phyloP scores from a whole-genome alignment of 2,329 filamentous ascomycete genomes.

The Fusarium foetens region DNA sequence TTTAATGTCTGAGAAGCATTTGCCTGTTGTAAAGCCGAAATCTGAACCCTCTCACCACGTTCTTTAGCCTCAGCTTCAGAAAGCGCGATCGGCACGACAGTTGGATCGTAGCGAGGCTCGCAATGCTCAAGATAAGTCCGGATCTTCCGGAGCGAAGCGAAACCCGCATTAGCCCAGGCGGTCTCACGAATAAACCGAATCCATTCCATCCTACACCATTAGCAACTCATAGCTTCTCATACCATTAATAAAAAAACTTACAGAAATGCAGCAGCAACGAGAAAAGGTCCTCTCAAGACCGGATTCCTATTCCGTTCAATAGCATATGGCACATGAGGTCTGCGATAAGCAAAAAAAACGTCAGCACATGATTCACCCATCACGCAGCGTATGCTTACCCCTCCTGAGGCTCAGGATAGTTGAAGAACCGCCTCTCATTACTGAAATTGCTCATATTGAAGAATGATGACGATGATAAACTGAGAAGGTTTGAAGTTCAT shows the following conservation, averaged over 20 bases:
- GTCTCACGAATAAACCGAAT: constrained; percentile 38
- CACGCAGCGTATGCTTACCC: constrained; percentile 14
- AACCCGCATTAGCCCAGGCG: constrained; percentile 71
- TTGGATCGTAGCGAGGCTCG: constrained; percentile 59
- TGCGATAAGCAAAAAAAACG: constrained; percentile 8
- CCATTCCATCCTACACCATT: constrained; percentile 39
- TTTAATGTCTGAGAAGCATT: constrained; percentile 51
- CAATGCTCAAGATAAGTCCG: constrained; percentile 62
- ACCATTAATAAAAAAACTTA: background rate
- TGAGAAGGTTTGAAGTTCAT: background rate
- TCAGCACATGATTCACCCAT: constrained; percentile 14
- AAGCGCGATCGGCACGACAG: constrained; percentile 54
- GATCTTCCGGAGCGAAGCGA: constrained; percentile 65
- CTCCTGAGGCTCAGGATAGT: constrained; percentile 34
- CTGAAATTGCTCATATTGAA: constrained; percentile 8
- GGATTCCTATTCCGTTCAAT: constrained; percentile 33
- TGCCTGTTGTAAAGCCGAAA: background rate
- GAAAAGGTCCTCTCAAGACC: constrained; percentile 24
- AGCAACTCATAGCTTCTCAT: background rate
- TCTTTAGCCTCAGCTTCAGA: constrained; percentile 56
- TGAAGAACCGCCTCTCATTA: constrained; percentile 26
- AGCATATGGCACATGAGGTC: constrained; percentile 32
- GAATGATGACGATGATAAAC: background rate
- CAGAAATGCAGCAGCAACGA: constrained; percentile 35
- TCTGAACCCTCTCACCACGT: constrained; percentile 6